A percentile compares a stretch with the other conserved stretches of the same genome.
Evolutionary conservation across 148 eudicot species (phyloP).

Genomic region (Fagopyrum tataricum): DNA sequence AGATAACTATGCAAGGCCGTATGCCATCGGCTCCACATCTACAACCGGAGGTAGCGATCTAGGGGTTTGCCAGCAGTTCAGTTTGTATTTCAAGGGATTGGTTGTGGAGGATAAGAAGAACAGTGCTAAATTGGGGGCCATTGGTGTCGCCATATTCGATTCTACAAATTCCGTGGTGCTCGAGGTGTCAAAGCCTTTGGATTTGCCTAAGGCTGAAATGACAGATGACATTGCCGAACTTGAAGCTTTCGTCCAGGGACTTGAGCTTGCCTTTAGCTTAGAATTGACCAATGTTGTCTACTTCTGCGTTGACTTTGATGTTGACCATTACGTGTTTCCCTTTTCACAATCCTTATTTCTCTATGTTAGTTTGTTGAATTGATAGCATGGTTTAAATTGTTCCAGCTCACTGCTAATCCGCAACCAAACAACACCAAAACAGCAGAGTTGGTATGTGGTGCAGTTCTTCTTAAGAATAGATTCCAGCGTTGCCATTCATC

Average conservation of each 20-base stretch:
- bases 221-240: background rate
- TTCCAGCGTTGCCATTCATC: background rate
- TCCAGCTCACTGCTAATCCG: background rate
- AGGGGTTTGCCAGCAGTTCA: background rate
- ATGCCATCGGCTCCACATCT: background rate
- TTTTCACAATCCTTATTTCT: background rate
- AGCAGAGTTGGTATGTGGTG: background rate
- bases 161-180: background rate
- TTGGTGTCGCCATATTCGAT: background rate
- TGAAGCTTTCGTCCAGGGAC: background rate
- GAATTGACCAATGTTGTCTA: background rate
- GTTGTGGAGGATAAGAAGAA: background rate
- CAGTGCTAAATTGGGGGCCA: background rate
- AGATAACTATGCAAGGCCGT: slow-evolving; percentile 17
- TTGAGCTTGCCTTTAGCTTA: background rate
- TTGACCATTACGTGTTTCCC: background rate
- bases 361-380: background rate
- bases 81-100: slow-evolving; percentile 7
- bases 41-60: slow-evolving; percentile 2
- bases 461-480: background rate
- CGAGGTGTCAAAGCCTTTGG: background rate
- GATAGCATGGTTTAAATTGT: too few relatives aligned
- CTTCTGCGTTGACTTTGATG: slow-evolving; percentile 2
- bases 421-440: background rate
- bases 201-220: background rate